phyloP scores from a whole-genome alignment of 331 rosid species.

The Malus hybrid region DNA sequence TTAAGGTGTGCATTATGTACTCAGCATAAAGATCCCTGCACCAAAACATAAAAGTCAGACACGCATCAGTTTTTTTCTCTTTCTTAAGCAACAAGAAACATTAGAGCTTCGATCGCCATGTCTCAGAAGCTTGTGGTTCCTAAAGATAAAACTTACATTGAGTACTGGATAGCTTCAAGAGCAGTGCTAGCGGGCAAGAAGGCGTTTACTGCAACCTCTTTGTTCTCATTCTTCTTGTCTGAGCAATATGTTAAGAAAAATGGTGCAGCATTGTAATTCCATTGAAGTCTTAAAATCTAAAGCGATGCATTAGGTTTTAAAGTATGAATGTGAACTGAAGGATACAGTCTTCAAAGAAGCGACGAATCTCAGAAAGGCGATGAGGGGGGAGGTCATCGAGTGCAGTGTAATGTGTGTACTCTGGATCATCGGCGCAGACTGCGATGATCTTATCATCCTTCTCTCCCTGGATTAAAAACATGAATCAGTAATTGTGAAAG shows the following conservation, averaged over 20 bases:
- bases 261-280: not conserved
- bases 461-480: conserved; percentile 58
- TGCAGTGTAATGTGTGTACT: conserved; percentile 72
- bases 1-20: conserved; percentile 72
- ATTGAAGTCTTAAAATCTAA: not conserved
- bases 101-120: not conserved
- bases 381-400: conserved; percentile 82
- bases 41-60: conserved; percentile 15
- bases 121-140: not conserved
- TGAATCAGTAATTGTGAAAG: not conserved
- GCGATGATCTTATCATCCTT: conserved; percentile 97
- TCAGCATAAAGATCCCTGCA: conserved; percentile 97
- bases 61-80: not conserved
- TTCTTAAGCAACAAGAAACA: not conserved
- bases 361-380: conserved; percentile 84
- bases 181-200: conserved; percentile 76
- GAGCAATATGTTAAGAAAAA: conserved; percentile 25
- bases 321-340: conserved; percentile 17
- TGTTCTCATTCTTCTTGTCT: conserved; percentile 97
- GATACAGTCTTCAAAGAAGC: conserved; percentile 99
- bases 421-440: conserved; percentile 98
- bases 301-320: not conserved
- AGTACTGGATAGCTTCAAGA: conserved; percentile 77
- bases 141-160: conserved; percentile 51
- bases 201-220: conserved; percentile 92